These are phyloP conservation scores for Remersonia thermophila DNA, from an alignment of 2,329 filamentous ascomycete species.

Conservation along the genomic window DNA sequence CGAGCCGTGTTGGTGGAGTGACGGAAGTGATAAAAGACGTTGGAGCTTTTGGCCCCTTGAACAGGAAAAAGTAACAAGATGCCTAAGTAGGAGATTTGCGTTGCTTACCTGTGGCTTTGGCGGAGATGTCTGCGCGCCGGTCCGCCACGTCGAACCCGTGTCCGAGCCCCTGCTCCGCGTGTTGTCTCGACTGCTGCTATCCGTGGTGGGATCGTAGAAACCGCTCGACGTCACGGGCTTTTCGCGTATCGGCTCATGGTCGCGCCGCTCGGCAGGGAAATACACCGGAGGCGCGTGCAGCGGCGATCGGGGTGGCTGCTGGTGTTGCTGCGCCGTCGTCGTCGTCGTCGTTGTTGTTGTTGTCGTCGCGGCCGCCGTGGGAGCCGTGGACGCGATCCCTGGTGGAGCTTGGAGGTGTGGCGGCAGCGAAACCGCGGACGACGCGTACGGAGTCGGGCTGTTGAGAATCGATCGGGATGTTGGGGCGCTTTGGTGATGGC, in stretches of 20 bases:
- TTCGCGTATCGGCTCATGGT: constrained; percentile 23
- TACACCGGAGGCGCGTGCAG: constrained; percentile 32
- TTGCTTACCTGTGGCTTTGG: constrained; percentile 32
- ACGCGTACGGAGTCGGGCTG: constrained; percentile 28
- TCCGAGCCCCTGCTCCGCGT: constrained; percentile 37
- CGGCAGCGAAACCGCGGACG: constrained; percentile 20
- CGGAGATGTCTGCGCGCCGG: constrained; percentile 28
- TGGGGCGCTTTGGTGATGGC: constrained; percentile 19
- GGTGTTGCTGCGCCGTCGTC: constrained; percentile 9
- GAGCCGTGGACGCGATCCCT: constrained; percentile 3
- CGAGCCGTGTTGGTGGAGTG: too few relatives aligned
- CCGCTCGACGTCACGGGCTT: constrained; percentile 28
- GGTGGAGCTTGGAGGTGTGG: constrained; percentile 12
- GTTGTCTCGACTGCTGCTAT: constrained; percentile 33
- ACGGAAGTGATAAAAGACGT: too few relatives aligned
- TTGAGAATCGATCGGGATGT: constrained; percentile 22
- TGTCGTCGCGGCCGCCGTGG: neutral
- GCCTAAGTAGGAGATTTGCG: constrained; percentile 9
- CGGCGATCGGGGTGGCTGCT: constrained; percentile 27
- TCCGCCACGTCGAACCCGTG: constrained; percentile 30
- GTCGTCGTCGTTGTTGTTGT: constrained; percentile 8
- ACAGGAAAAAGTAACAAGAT: neutral
- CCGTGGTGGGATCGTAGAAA: constrained; percentile 43
- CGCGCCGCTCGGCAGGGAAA: constrained; percentile 24
- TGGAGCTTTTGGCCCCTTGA: too few relatives aligned